Conservation (phyloP, 495 filamentous ascomycete genomes). For the Aspergillus bertholletiae region DNA sequence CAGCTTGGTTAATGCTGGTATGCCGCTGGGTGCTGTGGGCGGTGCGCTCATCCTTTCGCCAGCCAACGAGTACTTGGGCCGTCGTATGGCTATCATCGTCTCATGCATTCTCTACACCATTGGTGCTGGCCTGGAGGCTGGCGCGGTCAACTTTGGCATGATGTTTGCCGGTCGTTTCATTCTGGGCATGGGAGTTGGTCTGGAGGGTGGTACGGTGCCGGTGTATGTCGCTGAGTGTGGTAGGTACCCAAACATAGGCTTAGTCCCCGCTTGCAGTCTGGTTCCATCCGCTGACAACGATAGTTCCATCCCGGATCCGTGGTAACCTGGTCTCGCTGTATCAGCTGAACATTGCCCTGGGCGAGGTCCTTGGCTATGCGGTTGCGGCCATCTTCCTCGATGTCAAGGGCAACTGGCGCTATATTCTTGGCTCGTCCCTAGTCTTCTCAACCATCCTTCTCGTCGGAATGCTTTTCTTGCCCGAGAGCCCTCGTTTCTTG, state of each 20-base stretch:
- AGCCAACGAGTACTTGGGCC: constrained; percentile 54
- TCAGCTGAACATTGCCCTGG: constrained; percentile 61
- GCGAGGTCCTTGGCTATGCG: constrained; percentile 60
- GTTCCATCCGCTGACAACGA: neutral
- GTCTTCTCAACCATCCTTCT: constrained; percentile 60
- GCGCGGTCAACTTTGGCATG: constrained; percentile 57
- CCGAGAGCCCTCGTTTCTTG: constrained; percentile 53
- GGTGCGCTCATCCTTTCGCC: constrained; percentile 57
- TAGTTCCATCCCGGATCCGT: constrained; percentile 48
- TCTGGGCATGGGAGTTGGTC: constrained; percentile 56
- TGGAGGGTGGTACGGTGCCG: constrained; percentile 59
- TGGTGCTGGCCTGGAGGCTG: constrained; percentile 56
- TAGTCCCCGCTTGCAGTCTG: neutral
- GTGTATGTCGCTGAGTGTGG: constrained; percentile 51
- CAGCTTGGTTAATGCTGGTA: constrained; percentile 55
- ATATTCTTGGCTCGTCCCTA: constrained; percentile 61
- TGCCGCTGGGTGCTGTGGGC: constrained; percentile 58
- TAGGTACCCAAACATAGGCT: constrained; percentile 19
- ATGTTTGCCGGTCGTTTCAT: constrained; percentile 58
- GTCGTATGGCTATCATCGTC: constrained; percentile 56
- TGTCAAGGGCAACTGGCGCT: constrained; percentile 59
- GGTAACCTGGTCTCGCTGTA: constrained; percentile 61
- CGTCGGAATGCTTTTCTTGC: constrained; percentile 57
- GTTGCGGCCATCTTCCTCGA: constrained; percentile 59
- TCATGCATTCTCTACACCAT: constrained; percentile 56